These are phyloP conservation scores for Schwanniomyces yamadae DNA, from an alignment of 805 yeast genomes.

Conservation along the genomic window DNA sequence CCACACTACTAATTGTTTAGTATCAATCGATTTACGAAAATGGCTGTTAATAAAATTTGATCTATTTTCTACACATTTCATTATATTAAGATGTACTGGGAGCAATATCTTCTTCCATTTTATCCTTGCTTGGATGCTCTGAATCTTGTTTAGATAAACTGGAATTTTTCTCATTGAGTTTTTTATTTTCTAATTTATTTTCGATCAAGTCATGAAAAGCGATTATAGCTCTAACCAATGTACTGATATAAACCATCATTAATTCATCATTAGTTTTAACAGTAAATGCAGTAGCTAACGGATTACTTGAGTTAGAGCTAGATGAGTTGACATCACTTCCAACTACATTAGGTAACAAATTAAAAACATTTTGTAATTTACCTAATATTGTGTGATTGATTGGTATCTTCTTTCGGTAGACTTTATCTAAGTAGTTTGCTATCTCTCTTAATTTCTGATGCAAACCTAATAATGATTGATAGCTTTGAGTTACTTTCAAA, in stretches of 20 bases:
- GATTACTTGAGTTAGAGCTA: constrained; percentile 36
- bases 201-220: constrained; percentile 97
- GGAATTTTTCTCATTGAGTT: constrained; percentile 30
- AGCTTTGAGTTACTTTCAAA: constrained; percentile 81
- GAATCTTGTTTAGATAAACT: constrained; percentile 35
- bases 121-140: too few relatives aligned
- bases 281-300: constrained; percentile 77
- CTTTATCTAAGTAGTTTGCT: constrained; percentile 72
- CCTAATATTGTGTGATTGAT: constrained; percentile 89
- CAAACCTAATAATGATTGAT: constrained; percentile 83
- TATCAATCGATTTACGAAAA: too few relatives aligned
- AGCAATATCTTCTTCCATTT: background rate
- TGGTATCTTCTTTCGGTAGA: constrained; percentile 70
- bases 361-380: constrained; percentile 91
- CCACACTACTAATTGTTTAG: background rate
- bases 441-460: constrained; percentile 78
- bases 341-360: constrained; percentile 78
- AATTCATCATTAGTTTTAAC: constrained; percentile 93
- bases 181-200: constrained; percentile 84
- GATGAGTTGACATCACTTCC: constrained; percentile 7
- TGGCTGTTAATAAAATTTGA: background rate
- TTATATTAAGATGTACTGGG: background rate
- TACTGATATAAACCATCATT: constrained; percentile 88
- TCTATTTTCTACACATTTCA: constrained; percentile 1
- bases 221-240: constrained; percentile 88